Conservation (phyloP, 495 filamentous ascomycete species). For the Lasiosphaeria hispida region DNA sequence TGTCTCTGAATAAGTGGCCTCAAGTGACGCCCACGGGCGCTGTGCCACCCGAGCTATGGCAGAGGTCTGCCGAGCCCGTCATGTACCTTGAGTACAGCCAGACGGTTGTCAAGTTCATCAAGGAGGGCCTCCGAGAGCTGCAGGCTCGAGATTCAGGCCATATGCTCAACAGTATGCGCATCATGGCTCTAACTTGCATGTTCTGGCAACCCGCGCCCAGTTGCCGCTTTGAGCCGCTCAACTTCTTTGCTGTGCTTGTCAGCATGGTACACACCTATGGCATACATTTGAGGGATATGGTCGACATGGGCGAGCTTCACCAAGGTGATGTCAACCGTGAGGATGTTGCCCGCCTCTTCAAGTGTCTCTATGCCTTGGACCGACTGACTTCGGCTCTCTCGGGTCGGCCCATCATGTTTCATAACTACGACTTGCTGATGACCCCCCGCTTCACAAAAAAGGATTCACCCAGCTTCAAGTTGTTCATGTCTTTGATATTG, state of each 20-base stretch:
- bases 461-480: slow-evolving; percentile 43
- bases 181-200: slow-evolving; percentile 27
- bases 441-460: slow-evolving; percentile 23
- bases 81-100: slow-evolving; percentile 39
- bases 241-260: slow-evolving; percentile 25
- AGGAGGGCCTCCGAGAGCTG: slow-evolving; percentile 21
- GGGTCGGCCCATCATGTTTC: slow-evolving; percentile 62
- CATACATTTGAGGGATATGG: slow-evolving; percentile 47
- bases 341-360: slow-evolving; percentile 47
- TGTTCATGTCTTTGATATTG: slow-evolving; percentile 47
- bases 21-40: too few species aligned
- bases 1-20: slow-evolving; percentile 31
- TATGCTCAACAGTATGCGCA: slow-evolving; percentile 17
- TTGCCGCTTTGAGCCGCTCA: slow-evolving; percentile 17
- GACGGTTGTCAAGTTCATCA: slow-evolving; percentile 31
- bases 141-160: slow-evolving; percentile 14
- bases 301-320: not conserved
- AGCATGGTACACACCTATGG: slow-evolving; percentile 66
- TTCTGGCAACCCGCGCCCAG: slow-evolving; percentile 29
- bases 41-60: slow-evolving; percentile 24
- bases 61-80: slow-evolving; percentile 19
- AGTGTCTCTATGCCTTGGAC: slow-evolving; percentile 67
- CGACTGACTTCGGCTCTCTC: slow-evolving; percentile 61
- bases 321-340: not conserved
- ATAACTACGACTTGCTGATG: slow-evolving; percentile 61